These are phyloP conservation scores for Hyaloscypha finlandica DNA, from an alignment of 495 filamentous ascomycete species.

Conservation along the genomic window DNA sequence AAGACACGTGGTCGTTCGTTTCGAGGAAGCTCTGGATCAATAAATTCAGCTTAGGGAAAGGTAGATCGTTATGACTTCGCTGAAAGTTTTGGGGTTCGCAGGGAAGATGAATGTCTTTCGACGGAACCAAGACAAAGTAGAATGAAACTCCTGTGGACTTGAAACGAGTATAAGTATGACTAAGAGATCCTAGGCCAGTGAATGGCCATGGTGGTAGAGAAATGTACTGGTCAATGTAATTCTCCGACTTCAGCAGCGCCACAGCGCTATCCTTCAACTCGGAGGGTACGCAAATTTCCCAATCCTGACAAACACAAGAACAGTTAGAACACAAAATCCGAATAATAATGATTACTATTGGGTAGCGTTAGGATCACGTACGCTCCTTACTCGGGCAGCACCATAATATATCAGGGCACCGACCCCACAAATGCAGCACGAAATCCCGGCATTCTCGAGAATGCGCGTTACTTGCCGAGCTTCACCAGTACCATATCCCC, in stretches of 20 bases:
- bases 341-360: not conserved
- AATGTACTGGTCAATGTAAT: not conserved
- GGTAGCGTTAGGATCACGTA: not conserved
- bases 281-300: constrained; percentile 4
- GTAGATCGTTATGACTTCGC: not conserved
- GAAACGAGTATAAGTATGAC: not conserved
- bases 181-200: not conserved
- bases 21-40: constrained; percentile 1
- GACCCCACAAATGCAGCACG: not conserved
- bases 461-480: not conserved
- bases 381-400: not conserved
- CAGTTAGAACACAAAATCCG: not conserved
- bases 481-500: not conserved
- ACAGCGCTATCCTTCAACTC: not conserved
- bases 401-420: not conserved
- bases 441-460: not conserved
- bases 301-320: not conserved
- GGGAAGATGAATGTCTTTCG: not conserved
- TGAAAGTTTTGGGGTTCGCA: not conserved
- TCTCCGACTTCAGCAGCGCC: not conserved
- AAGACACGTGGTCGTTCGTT: not conserved
- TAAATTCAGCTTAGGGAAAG: not conserved
- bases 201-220: constrained; percentile 1
- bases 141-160: not conserved
- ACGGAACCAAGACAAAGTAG: constrained; percentile 3